These are phyloP conservation scores for Lachnellula hyalina DNA, from an alignment of 2,329 filamentous ascomycete genomes.

Conservation along the genomic window DNA sequence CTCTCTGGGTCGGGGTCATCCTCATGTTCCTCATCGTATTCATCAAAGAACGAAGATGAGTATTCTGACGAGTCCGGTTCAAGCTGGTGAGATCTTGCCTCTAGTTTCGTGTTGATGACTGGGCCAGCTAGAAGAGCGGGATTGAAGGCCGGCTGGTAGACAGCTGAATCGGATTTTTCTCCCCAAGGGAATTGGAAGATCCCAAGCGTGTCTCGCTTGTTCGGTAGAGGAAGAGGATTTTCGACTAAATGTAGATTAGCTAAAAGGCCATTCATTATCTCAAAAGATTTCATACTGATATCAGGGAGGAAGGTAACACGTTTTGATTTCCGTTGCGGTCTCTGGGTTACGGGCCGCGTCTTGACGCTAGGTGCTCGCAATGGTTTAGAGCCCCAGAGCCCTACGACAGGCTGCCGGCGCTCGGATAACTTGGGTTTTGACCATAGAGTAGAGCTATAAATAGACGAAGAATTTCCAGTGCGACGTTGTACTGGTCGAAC, in stretches of 20 bases:
- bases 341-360: slow-evolving; percentile 43
- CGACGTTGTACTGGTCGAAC: slow-evolving; percentile 24
- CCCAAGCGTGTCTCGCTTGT: slow-evolving; percentile 54
- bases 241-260: slow-evolving; percentile 38
- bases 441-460: slow-evolving; percentile 28
- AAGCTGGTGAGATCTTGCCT: slow-evolving; percentile 23
- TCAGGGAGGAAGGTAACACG: slow-evolving; percentile 57
- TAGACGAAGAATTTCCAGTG: slow-evolving; percentile 9
- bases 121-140: slow-evolving; percentile 15
- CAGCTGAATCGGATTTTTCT: slow-evolving; percentile 52
- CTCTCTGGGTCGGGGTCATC: slow-evolving; percentile 27
- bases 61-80: slow-evolving; percentile 23
- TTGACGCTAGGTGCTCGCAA: slow-evolving; percentile 26
- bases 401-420: slow-evolving; percentile 15
- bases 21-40: slow-evolving; percentile 46
- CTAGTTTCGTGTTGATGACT: slow-evolving; percentile 19
- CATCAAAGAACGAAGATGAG: slow-evolving; percentile 50
- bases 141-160: slow-evolving; percentile 37
- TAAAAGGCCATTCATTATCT: neutral
- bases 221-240: slow-evolving; percentile 52
- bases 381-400: slow-evolving; percentile 28
- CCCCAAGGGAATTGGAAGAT: slow-evolving; percentile 65
- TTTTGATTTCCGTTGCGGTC: slow-evolving; percentile 49
- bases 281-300: slow-evolving; percentile 36
- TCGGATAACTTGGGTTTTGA: slow-evolving; percentile 17